phyloP scores from a whole-genome alignment of 2,329 filamentous ascomycete species.

The Cercospora sesami region DNA sequence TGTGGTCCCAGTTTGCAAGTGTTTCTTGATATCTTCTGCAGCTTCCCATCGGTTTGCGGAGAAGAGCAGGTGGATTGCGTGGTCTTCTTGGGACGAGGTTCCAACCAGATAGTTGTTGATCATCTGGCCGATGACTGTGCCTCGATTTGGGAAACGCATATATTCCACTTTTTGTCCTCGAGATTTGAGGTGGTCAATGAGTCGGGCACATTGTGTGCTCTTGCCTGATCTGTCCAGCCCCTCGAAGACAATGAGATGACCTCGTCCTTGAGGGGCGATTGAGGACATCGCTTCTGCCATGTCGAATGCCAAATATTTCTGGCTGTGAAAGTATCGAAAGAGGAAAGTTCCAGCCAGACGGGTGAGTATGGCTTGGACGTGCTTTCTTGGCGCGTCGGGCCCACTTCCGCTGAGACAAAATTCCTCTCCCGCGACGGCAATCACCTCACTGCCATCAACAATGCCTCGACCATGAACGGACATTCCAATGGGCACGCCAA shows the following conservation, averaged over 20 bases:
- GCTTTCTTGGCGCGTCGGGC: slow-evolving; percentile 15
- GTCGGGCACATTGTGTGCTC: slow-evolving; percentile 78
- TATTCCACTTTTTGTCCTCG: slow-evolving; percentile 57
- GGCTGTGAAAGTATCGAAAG: neutral
- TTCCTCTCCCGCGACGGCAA: neutral
- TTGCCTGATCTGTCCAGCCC: slow-evolving; percentile 89
- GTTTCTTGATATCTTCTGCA: slow-evolving; percentile 44
- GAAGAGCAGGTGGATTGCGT: slow-evolving; percentile 86
- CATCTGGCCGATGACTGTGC: slow-evolving; percentile 80
- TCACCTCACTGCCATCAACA: neutral
- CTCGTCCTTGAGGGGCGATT: slow-evolving; percentile 40
- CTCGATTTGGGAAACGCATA: slow-evolving; percentile 73
- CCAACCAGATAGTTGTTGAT: slow-evolving; percentile 81
- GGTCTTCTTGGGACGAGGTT: slow-evolving; percentile 73
- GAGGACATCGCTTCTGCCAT: neutral
- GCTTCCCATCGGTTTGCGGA: slow-evolving; percentile 88
- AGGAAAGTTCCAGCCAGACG: neutral
- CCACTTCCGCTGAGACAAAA: neutral
- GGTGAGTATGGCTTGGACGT: neutral
- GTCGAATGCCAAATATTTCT: neutral
- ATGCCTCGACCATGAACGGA: slow-evolving; percentile 8
- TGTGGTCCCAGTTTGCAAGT: slow-evolving; percentile 65
- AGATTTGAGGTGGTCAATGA: slow-evolving; percentile 57
- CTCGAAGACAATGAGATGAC: slow-evolving; percentile 80
- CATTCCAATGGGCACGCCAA: slow-evolving; percentile 10